A percentile compares a stretch with the other conserved stretches of the same genome.
These are phyloP conservation scores for Amanita phalloides DNA, from an alignment of 768 basidiomycete species.

Conservation along the genomic window DNA sequence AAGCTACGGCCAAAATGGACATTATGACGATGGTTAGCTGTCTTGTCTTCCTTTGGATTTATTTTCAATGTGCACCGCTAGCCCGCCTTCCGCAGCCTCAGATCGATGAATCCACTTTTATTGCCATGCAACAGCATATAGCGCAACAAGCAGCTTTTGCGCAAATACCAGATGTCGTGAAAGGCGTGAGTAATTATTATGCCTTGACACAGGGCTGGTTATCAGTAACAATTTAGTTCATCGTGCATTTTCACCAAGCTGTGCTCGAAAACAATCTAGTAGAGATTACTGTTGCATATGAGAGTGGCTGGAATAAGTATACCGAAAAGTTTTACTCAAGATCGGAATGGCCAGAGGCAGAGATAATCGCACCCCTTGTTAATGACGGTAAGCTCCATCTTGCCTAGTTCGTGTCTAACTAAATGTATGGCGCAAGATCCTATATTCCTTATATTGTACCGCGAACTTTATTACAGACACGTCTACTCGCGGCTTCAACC, in stretches of 20 bases:
- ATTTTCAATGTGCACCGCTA: conserved; percentile 15
- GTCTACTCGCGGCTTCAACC: conserved; percentile 94
- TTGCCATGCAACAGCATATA: conserved; percentile 76
- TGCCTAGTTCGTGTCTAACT: neutral
- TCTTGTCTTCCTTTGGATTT: neutral
- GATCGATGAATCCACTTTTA: conserved; percentile 59
- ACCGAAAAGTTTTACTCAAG: conserved; percentile 94
- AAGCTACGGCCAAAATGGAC: conserved; percentile 55
- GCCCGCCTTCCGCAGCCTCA: conserved; percentile 45
- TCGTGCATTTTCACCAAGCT: conserved; percentile 91
- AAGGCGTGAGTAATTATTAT: conserved; percentile 47
- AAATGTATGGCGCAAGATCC: conserved; percentile 45
- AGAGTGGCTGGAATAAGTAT: conserved; percentile 94
- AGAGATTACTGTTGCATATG: conserved; percentile 89
- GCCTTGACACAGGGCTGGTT: neutral
- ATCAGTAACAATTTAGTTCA: conserved; percentile 46
- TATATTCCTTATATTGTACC: conserved; percentile 93
- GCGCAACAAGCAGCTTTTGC: conserved; percentile 76
- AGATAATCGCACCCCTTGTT: conserved; percentile 89
- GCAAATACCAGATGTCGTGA: conserved; percentile 81
- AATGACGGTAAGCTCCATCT: conserved; percentile 59
- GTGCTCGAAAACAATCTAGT: conserved; percentile 84
- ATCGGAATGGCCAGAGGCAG: conserved; percentile 96
- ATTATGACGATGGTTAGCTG: conserved; percentile 54
- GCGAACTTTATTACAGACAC: conserved; percentile 91